These are phyloP conservation scores for Sporodiniella umbellata DNA, from an alignment of 371 early-diverging fungal species.

Conservation along the genomic window DNA sequence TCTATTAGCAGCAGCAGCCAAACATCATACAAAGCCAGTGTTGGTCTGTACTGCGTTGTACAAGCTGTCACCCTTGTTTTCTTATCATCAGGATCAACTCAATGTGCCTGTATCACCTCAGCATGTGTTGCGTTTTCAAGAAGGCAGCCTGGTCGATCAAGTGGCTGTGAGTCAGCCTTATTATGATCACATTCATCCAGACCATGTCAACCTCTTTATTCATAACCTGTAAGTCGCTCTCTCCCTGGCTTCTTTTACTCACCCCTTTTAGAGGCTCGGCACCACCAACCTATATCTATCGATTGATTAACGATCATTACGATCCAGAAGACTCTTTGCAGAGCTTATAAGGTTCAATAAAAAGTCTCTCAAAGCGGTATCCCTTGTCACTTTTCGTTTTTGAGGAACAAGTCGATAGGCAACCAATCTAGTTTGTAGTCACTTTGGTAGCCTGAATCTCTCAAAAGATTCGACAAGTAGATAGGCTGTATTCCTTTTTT, in stretches of 20 bases:
- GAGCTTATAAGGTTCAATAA: too few species aligned
- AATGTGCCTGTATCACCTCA: constrained; percentile 79
- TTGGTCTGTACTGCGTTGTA: constrained; percentile 84
- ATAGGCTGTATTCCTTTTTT: too few species aligned
- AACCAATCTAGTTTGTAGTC: too few species aligned
- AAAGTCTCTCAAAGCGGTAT: too few species aligned
- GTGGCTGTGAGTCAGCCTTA: constrained; percentile 81
- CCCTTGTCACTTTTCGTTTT: too few species aligned
- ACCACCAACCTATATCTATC: constrained; percentile 51
- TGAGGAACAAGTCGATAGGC: too few species aligned
- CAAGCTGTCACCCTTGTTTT: constrained; percentile 85
- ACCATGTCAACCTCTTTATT: constrained; percentile 84
- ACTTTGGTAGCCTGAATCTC: too few species aligned
- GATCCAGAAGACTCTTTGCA: constrained; percentile 52
- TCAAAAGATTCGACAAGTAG: too few species aligned
- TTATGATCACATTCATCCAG: constrained; percentile 90
- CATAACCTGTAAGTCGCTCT: constrained; percentile 76
- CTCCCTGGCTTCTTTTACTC: background rate
- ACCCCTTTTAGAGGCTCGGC: constrained; percentile 34
- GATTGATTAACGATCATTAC: constrained; percentile 77
- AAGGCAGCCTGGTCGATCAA: constrained; percentile 74
- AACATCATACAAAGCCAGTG: constrained; percentile 87
- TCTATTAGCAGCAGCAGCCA: constrained; percentile 87
- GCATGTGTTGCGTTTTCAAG: constrained; percentile 74
- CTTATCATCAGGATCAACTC: constrained; percentile 82